phyloP scores from a whole-genome alignment of 2,329 filamentous ascomycete species.

The Scytalidium sp. region DNA sequence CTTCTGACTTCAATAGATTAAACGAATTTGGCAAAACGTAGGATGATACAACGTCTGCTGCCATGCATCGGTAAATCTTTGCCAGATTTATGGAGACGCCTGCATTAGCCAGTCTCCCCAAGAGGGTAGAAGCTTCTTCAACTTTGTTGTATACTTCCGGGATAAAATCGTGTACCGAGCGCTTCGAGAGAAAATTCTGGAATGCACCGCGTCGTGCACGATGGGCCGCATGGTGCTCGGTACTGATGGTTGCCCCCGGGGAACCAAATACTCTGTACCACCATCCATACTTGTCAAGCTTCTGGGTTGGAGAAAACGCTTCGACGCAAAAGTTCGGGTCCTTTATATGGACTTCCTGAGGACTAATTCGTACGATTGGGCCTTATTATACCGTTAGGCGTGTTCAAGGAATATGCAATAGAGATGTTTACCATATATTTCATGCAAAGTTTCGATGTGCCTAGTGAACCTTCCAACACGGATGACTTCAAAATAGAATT shows the following conservation, averaged over 20 bases:
- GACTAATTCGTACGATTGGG: constrained; percentile 29
- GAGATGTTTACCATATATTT: constrained; percentile 11
- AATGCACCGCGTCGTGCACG: neutral
- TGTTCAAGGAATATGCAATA: neutral
- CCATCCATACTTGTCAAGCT: constrained; percentile 1
- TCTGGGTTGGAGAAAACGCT: constrained; percentile 18
- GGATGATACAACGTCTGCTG: neutral
- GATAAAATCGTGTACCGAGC: neutral
- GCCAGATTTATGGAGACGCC: neutral
- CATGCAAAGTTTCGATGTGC: constrained; percentile 12
- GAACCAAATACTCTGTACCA: neutral
- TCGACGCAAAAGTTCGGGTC: constrained; percentile 26
- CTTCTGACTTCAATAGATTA: neutral
- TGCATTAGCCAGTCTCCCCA: neutral
- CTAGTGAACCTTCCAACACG: constrained; percentile 14
- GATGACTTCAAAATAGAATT: constrained; percentile 20
- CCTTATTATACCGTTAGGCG: constrained; percentile 9
- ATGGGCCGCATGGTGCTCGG: neutral
- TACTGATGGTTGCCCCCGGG: neutral
- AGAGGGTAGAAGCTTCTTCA: neutral
- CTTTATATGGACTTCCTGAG: constrained; percentile 24
- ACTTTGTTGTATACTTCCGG: neutral
- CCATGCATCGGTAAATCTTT: neutral
- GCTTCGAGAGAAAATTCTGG: neutral
- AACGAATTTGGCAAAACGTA: neutral